phyloP scores from a whole-genome alignment of 2,329 filamentous ascomycete species.

The Venturia carpophila region DNA sequence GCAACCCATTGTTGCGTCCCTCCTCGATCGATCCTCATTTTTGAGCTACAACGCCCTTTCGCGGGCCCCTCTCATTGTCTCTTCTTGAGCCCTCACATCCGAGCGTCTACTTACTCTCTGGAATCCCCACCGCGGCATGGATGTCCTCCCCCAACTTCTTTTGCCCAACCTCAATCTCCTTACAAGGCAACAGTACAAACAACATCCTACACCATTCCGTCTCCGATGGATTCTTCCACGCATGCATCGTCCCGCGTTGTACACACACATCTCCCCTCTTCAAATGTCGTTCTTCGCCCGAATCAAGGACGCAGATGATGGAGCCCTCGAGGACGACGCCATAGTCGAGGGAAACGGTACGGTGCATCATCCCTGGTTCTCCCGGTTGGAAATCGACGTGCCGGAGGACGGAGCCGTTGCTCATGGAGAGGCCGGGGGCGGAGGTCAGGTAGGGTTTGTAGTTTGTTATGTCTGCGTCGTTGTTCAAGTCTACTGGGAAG shows the following conservation, averaged over 20 bases:
- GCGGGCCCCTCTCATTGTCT: neutral
- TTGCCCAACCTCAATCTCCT: conserved; percentile 17
- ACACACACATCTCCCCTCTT: conserved; percentile 31
- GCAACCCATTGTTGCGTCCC: neutral
- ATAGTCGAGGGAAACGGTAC: conserved; percentile 35
- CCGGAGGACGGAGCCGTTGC: conserved; percentile 41
- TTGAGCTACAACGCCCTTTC: neutral
- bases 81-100: neutral
- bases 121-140: neutral
- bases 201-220: conserved; percentile 21
- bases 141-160: conserved; percentile 20
- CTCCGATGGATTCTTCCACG: conserved; percentile 18
- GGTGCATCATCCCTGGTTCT: conserved; percentile 34
- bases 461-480: conserved; percentile 39
- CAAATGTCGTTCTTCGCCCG: conserved; percentile 29
- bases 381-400: conserved; percentile 33
- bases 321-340: conserved; percentile 34
- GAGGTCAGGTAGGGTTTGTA: conserved; percentile 39
- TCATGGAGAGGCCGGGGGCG: conserved; percentile 44
- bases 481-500: conserved; percentile 40
- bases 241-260: conserved; percentile 33
- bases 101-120: neutral
- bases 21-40: neutral
- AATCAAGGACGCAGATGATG: conserved; percentile 33
- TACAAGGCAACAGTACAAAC: conserved; percentile 19